phyloP scores from a whole-genome alignment of 192 early-diverging fungal genomes.

The Coemansia sp. region DNA sequence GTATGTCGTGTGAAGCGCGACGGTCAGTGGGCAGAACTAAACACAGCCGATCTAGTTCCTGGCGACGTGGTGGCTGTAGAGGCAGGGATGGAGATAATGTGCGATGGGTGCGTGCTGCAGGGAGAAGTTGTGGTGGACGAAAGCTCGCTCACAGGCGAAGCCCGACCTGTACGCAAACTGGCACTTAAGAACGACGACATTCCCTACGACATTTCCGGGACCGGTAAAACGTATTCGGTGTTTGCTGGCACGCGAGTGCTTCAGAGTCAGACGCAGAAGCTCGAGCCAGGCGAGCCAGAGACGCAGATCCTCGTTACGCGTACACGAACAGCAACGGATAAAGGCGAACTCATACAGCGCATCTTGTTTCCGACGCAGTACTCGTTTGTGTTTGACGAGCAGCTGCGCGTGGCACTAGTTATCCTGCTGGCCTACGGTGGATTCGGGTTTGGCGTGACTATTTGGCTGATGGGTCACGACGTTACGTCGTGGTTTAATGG shows the following conservation, averaged over 20 bases:
- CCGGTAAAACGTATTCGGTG: slow-evolving; percentile 60
- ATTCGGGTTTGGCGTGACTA: slow-evolving; percentile 48
- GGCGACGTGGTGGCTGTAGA: slow-evolving; percentile 63
- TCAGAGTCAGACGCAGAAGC: slow-evolving; percentile 45
- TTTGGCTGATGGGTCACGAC: slow-evolving; percentile 63
- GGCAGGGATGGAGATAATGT: slow-evolving; percentile 56
- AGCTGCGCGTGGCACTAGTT: slow-evolving; percentile 58
- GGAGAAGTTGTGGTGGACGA: slow-evolving; percentile 78
- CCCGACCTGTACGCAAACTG: slow-evolving; percentile 77
- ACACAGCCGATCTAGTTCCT: slow-evolving; percentile 62
- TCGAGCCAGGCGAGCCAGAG: slow-evolving; percentile 23
- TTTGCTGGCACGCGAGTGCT: slow-evolving; percentile 69
- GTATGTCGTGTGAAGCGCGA: slow-evolving; percentile 59
- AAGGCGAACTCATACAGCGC: slow-evolving; percentile 59
- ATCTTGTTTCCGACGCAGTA: slow-evolving; percentile 61
- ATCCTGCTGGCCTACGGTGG: slow-evolving; percentile 56
- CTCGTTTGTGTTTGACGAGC: slow-evolving; percentile 64
- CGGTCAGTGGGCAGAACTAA: slow-evolving; percentile 56
- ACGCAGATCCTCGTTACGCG: slow-evolving; percentile 61
- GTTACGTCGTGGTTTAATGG: slow-evolving; percentile 61
- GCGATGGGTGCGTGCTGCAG: slow-evolving; percentile 66
- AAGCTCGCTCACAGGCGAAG: slow-evolving; percentile 75
- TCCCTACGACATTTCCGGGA: slow-evolving; percentile 28
- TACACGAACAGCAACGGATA: slow-evolving; percentile 63
- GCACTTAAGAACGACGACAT: slow-evolving; percentile 59